Evolutionary conservation across 1,284 basidiomycete species (phyloP), one percentile per base, ranked within the genome.

Genomic region (Dichomitus squalens): DNA sequence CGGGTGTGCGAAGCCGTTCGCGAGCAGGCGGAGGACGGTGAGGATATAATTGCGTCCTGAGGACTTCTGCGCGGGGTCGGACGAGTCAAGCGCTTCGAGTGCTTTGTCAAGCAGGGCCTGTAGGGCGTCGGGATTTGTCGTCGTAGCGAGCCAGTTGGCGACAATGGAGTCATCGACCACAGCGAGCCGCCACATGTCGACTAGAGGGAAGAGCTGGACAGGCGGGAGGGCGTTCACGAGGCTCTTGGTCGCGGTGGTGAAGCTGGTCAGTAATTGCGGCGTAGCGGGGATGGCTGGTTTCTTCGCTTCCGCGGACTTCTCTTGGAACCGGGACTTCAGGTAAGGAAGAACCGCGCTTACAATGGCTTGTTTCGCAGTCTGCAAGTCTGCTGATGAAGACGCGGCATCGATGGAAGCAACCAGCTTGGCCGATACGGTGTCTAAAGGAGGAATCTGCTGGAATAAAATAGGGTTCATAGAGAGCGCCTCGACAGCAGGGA

Each of bases 161-260:
- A 89, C 78, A 2, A 27, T 18, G 0, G 76, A 69, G 0, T 80
- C 75, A 69, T 93, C 85, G 27, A 94, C 79, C 7, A 92, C 71
- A 0, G 87, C 89, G 0, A 96, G 78, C 1, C 93, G 81, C 91
- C 92, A 95, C 57, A 95, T 78, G 68, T 96, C 94, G 8, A 88
- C 82, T 1, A 95, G 70, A 0, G 94, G 93, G 75, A 95, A 96
- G 9, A 93, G 77, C 43, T 86, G 78, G 11, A 81, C 79, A 0
- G 80, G 63, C 1, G 84, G 77, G 0, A 95, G 81, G 0, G 73
- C 72, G 5, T 67, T 58, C 0, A 76, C 67, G 0, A 94, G 72
- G 0, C 71, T 67, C 2, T 64, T 66, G 0, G 87, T 88, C 0
- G 78, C 73, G 7, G 75, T 68, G 0, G 78, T 72, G 84, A 83